Percentiles rank a stretch among this genome's conserved stretches.
Conservation (phyloP, 345 rosid species). For the Salix arbutifolia region DNA sequence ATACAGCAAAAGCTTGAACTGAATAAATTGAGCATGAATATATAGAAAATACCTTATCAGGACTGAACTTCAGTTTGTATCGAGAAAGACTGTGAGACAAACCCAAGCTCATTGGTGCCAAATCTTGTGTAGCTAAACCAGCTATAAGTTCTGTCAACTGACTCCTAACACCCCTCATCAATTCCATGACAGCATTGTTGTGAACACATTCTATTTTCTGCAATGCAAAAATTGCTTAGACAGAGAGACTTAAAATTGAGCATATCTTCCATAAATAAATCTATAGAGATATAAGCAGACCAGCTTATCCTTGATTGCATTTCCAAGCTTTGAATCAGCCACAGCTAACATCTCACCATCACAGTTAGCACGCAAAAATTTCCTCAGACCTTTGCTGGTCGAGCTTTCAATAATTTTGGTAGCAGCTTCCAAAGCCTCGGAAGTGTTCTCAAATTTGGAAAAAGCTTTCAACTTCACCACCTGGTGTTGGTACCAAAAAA, state of each 20-base stretch:
- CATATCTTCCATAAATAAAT: background rate
- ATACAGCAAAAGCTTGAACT: background rate
- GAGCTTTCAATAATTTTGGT: constrained; percentile 67
- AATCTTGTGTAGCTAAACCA: constrained; percentile 70
- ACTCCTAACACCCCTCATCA: constrained; percentile 78
- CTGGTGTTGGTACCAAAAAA: constrained; percentile 26
- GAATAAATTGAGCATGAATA: background rate
- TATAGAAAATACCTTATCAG: constrained; percentile 65
- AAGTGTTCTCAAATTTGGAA: constrained; percentile 81
- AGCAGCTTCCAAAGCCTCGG: constrained; percentile 77
- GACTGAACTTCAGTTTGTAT: constrained; percentile 84
- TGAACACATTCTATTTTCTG: constrained; percentile 95
- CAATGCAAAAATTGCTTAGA: constrained; percentile 15
- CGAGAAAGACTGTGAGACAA: constrained; percentile 89
- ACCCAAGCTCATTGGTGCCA: constrained; percentile 96
- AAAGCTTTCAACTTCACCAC: constrained; percentile 80
- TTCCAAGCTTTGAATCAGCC: constrained; percentile 93
- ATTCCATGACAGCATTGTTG: constrained; percentile 83
- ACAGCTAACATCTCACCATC: constrained; percentile 65
- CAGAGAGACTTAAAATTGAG: background rate
- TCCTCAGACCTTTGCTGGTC: constrained; percentile 71
- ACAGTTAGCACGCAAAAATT: constrained; percentile 69
- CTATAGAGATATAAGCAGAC: constrained; percentile 28
- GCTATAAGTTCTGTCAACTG: constrained; percentile 82
- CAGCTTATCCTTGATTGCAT: constrained; percentile 82